Conservation (phyloP, 1,284 basidiomycete genomes). For the Malassezia pachydermatis region DNA sequence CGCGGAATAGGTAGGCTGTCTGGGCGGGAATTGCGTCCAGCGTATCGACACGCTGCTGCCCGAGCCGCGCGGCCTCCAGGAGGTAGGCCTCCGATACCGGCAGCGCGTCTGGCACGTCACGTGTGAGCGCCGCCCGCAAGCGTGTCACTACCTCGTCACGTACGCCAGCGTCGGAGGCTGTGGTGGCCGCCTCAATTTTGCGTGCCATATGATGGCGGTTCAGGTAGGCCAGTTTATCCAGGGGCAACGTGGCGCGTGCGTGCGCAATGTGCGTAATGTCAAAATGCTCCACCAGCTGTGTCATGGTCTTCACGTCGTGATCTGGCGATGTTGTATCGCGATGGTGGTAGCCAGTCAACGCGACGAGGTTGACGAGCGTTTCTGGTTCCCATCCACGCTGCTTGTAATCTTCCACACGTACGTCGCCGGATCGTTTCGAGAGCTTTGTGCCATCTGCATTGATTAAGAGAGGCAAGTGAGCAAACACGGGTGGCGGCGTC, state of each 20-base stretch:
- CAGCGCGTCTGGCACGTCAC: background rate
- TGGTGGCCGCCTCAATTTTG: slow-evolving; percentile 21
- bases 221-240: slow-evolving; percentile 36
- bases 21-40: slow-evolving; percentile 1
- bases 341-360: slow-evolving; percentile 73
- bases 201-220: slow-evolving; percentile 30
- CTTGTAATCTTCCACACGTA: slow-evolving; percentile 72
- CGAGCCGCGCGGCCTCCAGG: slow-evolving; percentile 4
- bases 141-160: slow-evolving; percentile 1
- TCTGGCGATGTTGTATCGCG: slow-evolving; percentile 16
- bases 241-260: slow-evolving; percentile 31
- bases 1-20: slow-evolving; percentile 8
- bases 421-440: slow-evolving; percentile 84
- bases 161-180: too few relatives aligned
- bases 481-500: slow-evolving; percentile 67
- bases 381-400: slow-evolving; percentile 79
- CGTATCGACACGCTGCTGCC: slow-evolving; percentile 12
- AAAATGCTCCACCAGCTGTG: slow-evolving; percentile 28
- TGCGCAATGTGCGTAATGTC: slow-evolving; percentile 33
- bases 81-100: background rate
- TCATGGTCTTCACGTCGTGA: slow-evolving; percentile 32
- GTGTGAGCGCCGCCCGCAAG: slow-evolving; percentile 7
- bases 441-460: slow-evolving; percentile 88
- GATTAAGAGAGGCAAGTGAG: slow-evolving; percentile 78
- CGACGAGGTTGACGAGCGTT: slow-evolving; percentile 84